Conservation (phyloP, 495 filamentous ascomycete genomes). For the Haplographium delicatum region DNA sequence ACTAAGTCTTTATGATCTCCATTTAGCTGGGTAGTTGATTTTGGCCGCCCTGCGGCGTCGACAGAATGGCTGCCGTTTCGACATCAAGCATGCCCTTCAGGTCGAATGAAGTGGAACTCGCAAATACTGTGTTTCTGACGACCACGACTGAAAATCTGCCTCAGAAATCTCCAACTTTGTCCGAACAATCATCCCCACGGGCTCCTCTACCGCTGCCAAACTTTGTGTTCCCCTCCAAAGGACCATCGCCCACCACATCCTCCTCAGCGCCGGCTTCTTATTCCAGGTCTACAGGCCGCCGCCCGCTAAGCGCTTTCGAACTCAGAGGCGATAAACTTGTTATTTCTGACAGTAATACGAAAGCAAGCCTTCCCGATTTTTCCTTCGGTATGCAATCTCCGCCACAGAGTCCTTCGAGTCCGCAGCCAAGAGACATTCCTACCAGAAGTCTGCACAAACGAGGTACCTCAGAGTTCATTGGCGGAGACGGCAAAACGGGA, state of each 20-base stretch:
- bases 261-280: conserved; percentile 42
- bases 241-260: conserved; percentile 18
- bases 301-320: conserved; percentile 44
- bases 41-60: conserved; percentile 11
- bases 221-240: conserved; percentile 60
- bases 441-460: conserved; percentile 60
- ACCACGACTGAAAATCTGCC: conserved; percentile 17
- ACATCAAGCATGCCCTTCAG: conserved; percentile 20
- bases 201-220: conserved; percentile 61
- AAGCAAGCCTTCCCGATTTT: conserved; percentile 49
- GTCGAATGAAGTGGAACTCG: conserved; percentile 16
- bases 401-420: conserved; percentile 28
- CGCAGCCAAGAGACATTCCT: conserved; percentile 24
- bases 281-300: conserved; percentile 38
- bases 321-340: conserved; percentile 1
- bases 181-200: conserved; percentile 2
- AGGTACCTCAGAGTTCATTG: conserved; percentile 74
- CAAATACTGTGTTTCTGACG: conserved; percentile 19
- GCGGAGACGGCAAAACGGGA: conserved; percentile 58
- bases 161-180: conserved; percentile 8
- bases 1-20: conserved; percentile 9
- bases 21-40: background rate
- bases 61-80: conserved; percentile 10
- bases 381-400: conserved; percentile 38
- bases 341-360: no score